Evolutionary conservation across 2,329 filamentous ascomycete species (phyloP), one percentile per base, ranked within the genome.

Genomic region (Gaeumannomyces sp.): DNA sequence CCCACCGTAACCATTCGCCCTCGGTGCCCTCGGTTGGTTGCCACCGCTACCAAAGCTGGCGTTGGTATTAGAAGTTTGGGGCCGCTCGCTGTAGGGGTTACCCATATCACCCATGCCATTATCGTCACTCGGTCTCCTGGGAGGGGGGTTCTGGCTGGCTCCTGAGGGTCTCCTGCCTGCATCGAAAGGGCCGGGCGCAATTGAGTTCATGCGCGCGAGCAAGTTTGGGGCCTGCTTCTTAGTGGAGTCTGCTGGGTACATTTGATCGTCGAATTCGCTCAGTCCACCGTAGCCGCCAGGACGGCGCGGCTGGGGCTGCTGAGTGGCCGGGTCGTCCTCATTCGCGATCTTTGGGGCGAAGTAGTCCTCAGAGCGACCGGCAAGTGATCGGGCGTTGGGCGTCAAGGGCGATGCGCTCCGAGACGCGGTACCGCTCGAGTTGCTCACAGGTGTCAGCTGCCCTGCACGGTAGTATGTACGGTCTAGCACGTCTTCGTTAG

Each of bases 181-280:
- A 68, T 87, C 85, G 70, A 91, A 90, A 0, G 89, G 88, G 0
- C 87, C 88, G 1, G 88, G 85, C 1, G 85, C 81, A 71, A 91
- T 88, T 11, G 78, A 82, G 69, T 90, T 84, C 81, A 91, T 85
- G 63, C 86, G 83, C 67, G 85, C 81, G 69, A 89, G 71, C 33
- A 91, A 70, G 53, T 72, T 78, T 7, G 73, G 71, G 2, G 69
- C 69, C 62, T 74, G 72, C 66, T 76, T 79, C 68, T 75, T 77
- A 61, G 85, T 83, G 67, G 80, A 86, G 27, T 79, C 73, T 4
- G 82, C 78, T 28, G 80, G 80, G 70, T 80, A 81, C 66, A 70
- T 73, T 53, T 74, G 70, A 62, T 80, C 78, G 56, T 76, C 74
- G 8, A 69, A 71, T 33, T 79, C 77, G 25, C 74, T 73, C 62